Percentiles rank a stretch among this genome's conserved stretches.
These are phyloP conservation scores for Cyanodermella asteris DNA, from an alignment of 2,329 filamentous ascomycete genomes.

Conservation along the genomic window DNA sequence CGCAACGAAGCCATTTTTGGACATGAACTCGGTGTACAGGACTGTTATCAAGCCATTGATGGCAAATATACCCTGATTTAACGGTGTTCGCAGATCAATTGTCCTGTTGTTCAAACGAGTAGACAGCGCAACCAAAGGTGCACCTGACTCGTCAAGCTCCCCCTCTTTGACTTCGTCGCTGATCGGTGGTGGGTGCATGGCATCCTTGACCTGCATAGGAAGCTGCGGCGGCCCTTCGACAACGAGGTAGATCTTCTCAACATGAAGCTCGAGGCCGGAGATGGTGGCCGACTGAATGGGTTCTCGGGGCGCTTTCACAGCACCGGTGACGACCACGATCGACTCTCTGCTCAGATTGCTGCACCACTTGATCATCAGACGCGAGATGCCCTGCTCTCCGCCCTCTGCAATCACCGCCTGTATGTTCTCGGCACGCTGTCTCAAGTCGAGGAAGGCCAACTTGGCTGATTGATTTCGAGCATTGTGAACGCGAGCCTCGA, in stretches of 20 bases:
- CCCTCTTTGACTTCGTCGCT: conserved; percentile 20
- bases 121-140: conserved; percentile 56
- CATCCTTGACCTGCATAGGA: conserved; percentile 37
- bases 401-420: conserved; percentile 57
- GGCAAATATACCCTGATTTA: conserved; percentile 71
- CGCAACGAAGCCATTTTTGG: conserved; percentile 50
- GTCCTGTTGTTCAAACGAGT: conserved; percentile 80
- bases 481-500: conserved; percentile 72
- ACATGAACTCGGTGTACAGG: conserved; percentile 61
- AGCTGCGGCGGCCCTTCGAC: conserved; percentile 38
- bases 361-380: conserved; percentile 90
- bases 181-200: conserved; percentile 10
- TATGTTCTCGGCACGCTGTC: conserved; percentile 56
- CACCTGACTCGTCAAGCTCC: conserved; percentile 27
- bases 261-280: conserved; percentile 63
- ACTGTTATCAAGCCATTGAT: conserved; percentile 43
- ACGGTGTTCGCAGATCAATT: conserved; percentile 76
- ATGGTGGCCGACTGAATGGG: conserved; percentile 76
- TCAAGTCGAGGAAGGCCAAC: conserved; percentile 73
- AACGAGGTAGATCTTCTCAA: conserved; percentile 64
- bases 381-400: conserved; percentile 34
- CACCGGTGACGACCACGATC: conserved; percentile 60
- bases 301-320: conserved; percentile 61
- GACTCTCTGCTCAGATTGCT: conserved; percentile 55
- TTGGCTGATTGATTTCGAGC: conserved; percentile 73